phyloP scores from a whole-genome alignment of 495 filamentous ascomycete genomes.

The Parachaetomium inaequale region DNA sequence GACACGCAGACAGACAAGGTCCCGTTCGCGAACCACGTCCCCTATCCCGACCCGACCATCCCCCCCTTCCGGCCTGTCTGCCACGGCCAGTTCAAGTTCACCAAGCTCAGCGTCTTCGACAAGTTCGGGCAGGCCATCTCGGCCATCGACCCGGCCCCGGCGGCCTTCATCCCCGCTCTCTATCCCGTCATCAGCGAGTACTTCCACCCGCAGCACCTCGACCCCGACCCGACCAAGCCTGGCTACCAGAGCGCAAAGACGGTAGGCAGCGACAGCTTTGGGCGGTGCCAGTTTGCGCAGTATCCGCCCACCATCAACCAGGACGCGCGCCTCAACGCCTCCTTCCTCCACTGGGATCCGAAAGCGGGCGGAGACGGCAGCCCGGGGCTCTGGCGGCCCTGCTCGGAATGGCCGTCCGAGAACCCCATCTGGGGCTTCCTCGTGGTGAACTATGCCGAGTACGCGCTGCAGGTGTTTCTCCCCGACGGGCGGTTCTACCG shows the following conservation, averaged over 20 bases:
- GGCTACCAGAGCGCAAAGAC: not conserved
- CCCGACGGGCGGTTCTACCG: constrained; percentile 50
- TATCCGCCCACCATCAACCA: constrained; percentile 51
- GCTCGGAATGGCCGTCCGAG: constrained; percentile 43
- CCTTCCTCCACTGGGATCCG: constrained; percentile 19
- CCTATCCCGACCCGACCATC: constrained; percentile 36
- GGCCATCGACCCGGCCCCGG: constrained; percentile 35
- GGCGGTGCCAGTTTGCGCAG: constrained; percentile 40
- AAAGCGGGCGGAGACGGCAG: not conserved
- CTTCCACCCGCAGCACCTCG: not conserved
- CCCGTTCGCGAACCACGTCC: constrained; percentile 36
- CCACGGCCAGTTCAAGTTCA: constrained; percentile 47
- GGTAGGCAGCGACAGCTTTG: not conserved
- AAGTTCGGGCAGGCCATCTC: constrained; percentile 49
- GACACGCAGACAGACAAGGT: not conserved
- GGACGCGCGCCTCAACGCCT: constrained; percentile 40
- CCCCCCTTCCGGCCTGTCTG: too few species aligned
- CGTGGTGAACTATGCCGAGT: constrained; percentile 49
- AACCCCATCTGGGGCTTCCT: constrained; percentile 56
- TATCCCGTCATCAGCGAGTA: constrained; percentile 27
- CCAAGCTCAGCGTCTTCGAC: constrained; percentile 50
- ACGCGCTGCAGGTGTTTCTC: constrained; percentile 49
- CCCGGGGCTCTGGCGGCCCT: constrained; percentile 21
- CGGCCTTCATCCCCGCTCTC: constrained; percentile 26
- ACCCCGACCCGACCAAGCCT: not conserved